Conservation (phyloP, 2,329 filamentous ascomycete genomes). For the Aspergillus japonicus region DNA sequence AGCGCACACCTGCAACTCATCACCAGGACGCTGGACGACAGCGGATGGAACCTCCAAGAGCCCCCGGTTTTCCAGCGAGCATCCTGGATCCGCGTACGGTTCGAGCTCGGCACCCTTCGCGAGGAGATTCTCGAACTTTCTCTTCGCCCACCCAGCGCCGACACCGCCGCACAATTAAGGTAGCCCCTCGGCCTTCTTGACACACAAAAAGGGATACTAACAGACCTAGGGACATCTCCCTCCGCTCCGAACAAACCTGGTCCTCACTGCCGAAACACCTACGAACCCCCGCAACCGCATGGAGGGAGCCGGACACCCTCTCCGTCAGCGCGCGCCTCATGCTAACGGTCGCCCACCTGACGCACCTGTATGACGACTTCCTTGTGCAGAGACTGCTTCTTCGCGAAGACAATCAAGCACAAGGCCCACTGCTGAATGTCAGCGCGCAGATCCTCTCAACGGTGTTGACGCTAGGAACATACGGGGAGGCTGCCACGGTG, state of each 20-base stretch:
- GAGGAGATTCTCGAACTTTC: constrained; percentile 31
- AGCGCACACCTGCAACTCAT: constrained; percentile 7
- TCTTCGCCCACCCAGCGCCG: constrained; percentile 14
- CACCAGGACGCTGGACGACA: constrained; percentile 13
- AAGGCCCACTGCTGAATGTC: constrained; percentile 8
- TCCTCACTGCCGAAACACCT: too few relatives aligned
- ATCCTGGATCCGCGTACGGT: constrained; percentile 27
- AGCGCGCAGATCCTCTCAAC: constrained; percentile 24
- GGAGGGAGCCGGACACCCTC: constrained; percentile 6
- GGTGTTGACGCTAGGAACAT: constrained; percentile 22
- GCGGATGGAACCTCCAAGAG: constrained; percentile 21
- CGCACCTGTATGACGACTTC: constrained; percentile 30
- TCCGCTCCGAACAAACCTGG: constrained; percentile 24
- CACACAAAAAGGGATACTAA: neutral
- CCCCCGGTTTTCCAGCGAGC: constrained; percentile 16
- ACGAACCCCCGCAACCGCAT: constrained; percentile 7
- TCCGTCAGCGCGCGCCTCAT: constrained; percentile 32
- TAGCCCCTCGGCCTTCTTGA: neutral
- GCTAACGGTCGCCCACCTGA: constrained; percentile 27
- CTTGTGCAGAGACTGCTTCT: constrained; percentile 29
- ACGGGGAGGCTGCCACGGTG: constrained; percentile 21
- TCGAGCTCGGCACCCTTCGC: constrained; percentile 25
- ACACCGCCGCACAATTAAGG: constrained; percentile 5
- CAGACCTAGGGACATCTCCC: constrained; percentile 22
- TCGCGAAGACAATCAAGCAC: constrained; percentile 22